A percentile compares a stretch with the other conserved stretches of the same genome.
Evolutionary conservation across 2,329 filamentous ascomycete genomes (phyloP).

Genomic region (Ceratocystiopsis sp.): DNA sequence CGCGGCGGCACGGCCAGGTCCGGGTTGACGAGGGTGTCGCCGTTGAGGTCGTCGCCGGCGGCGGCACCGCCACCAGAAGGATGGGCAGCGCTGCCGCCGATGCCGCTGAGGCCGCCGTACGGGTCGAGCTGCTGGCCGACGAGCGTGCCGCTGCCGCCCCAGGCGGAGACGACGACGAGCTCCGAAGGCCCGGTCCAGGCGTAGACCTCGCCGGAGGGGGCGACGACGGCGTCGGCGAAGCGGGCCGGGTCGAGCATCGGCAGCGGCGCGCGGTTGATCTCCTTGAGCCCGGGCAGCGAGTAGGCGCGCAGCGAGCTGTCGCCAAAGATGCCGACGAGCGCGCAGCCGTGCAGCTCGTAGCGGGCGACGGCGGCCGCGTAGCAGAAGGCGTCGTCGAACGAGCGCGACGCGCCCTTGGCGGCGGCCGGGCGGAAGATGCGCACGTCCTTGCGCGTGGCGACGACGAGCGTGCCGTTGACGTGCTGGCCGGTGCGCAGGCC

Average conservation of each 20-base stretch:
- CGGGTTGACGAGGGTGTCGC: slow-evolving; percentile 63
- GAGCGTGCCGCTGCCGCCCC: slow-evolving; percentile 32
- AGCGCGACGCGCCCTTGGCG: slow-evolving; percentile 79
- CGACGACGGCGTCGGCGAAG: slow-evolving; percentile 53
- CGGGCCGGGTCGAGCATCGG: slow-evolving; percentile 57
- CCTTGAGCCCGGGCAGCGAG: slow-evolving; percentile 74
- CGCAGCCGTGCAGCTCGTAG: slow-evolving; percentile 57
- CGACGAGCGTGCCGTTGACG: slow-evolving; percentile 66
- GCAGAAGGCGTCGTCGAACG: slow-evolving; percentile 70
- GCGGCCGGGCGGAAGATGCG: slow-evolving; percentile 75
- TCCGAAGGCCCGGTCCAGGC: slow-evolving; percentile 84
- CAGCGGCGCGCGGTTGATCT: slow-evolving; percentile 54
- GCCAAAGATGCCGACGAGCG: slow-evolving; percentile 69
- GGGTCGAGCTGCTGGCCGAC: slow-evolving; percentile 45
- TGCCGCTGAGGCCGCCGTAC: slow-evolving; percentile 19
- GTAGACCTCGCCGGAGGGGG: slow-evolving; percentile 63
- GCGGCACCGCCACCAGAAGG: slow-evolving; percentile 48
- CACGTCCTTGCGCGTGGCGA: slow-evolving; percentile 51
- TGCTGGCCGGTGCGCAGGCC: slow-evolving; percentile 57
- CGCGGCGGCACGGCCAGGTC: slow-evolving; percentile 56
- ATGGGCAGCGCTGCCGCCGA: slow-evolving; percentile 65
- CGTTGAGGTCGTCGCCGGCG: slow-evolving; percentile 41
- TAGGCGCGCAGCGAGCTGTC: slow-evolving; percentile 67
- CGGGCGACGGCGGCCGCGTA: slow-evolving; percentile 64
- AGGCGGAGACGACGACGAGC: slow-evolving; percentile 65